Evolutionary conservation across 768 basidiomycete genomes (phyloP).

Genomic region (Termitomyces titanicus): DNA sequence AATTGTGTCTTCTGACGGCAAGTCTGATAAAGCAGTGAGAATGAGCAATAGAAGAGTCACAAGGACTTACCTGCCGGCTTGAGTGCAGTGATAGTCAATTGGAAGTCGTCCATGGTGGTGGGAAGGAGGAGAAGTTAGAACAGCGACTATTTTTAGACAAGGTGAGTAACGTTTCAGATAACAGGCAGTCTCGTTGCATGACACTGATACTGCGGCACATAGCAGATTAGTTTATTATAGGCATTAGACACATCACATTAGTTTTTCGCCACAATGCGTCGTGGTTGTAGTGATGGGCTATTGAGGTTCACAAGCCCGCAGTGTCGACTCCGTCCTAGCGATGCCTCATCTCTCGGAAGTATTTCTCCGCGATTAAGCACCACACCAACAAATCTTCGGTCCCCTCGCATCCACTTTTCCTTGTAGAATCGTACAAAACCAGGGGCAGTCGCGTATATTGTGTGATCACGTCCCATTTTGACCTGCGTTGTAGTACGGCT

Average conservation of each 20-base stretch:
- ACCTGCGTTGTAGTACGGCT: constrained; percentile 50
- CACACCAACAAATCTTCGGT: constrained; percentile 81
- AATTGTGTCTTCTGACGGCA: constrained; percentile 59
- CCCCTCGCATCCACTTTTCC: constrained; percentile 66
- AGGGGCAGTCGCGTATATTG: constrained; percentile 84
- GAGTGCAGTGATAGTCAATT: constrained; percentile 13
- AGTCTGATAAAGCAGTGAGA: constrained; percentile 33
- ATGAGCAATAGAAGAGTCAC: neutral
- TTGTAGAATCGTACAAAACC: constrained; percentile 96
- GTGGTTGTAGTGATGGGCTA: constrained; percentile 19
- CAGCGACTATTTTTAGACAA: constrained; percentile 10
- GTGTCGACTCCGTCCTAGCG: constrained; percentile 77
- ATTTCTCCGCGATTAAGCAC: constrained; percentile 79
- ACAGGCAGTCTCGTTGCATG: neutral
- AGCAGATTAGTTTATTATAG: constrained; percentile 8
- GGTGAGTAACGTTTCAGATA: neutral
- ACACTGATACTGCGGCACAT: neutral
- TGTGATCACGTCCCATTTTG: constrained; percentile 90
- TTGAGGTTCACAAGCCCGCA: constrained; percentile 76
- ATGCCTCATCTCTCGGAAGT: constrained; percentile 77
- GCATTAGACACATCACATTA: constrained; percentile 12
- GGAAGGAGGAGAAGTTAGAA: constrained; percentile 5
- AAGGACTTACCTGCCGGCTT: constrained; percentile 11
- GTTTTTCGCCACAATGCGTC: constrained; percentile 13
- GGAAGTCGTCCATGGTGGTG: constrained; percentile 20